Evolutionary conservation across 2,329 filamentous ascomycete genomes (phyloP).

Genomic region (Erysiphe pulchra): DNA sequence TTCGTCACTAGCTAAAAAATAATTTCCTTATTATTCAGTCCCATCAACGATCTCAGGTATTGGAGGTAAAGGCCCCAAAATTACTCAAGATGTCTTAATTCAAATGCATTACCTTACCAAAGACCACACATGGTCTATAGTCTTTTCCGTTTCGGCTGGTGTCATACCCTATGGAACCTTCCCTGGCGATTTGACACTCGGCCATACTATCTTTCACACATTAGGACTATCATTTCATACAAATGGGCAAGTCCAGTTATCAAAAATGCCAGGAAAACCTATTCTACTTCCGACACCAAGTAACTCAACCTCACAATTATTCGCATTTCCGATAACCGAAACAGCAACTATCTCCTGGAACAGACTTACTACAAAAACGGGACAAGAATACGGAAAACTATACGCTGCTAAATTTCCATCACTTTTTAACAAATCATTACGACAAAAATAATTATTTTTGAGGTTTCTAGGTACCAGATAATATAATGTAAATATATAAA

Average conservation of each 20-base stretch:
- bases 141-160: not conserved
- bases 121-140: not conserved
- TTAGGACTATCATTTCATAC: not conserved
- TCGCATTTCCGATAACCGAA: not conserved
- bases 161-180: not conserved
- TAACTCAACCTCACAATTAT: not conserved
- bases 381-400: not conserved
- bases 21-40: not conserved
- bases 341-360: not conserved
- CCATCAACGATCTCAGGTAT: not conserved
- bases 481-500: too few relatives aligned
- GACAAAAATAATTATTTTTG: too few relatives aligned
- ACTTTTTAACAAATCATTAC: not conserved
- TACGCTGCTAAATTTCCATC: not conserved
- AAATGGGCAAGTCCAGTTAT: not conserved
- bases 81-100: not conserved
- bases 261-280: not conserved
- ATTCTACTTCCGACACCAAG: not conserved
- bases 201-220: not conserved
- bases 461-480: too few relatives aligned
- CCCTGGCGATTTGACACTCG: not conserved
- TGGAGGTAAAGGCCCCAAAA: not conserved
- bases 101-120: not conserved
- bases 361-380: not conserved
- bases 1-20: not conserved